Evolutionary conservation across 169 alveolate species (phyloP).

Genomic region (Eimeria necatrix): DNA sequence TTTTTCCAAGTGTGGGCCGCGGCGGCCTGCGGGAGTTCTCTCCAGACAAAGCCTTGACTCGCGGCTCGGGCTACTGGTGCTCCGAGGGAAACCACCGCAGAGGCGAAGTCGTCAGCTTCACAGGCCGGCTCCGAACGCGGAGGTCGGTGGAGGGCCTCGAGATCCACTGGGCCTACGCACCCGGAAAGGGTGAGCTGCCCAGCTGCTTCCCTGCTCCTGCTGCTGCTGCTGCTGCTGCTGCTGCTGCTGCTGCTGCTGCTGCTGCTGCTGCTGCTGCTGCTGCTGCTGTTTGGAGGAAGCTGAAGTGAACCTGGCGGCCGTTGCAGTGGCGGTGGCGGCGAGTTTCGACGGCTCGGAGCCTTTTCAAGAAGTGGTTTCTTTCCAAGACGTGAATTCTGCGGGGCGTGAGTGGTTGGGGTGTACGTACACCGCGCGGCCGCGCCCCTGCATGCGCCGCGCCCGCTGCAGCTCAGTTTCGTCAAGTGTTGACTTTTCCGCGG

Average conservation of each 20-base stretch:
- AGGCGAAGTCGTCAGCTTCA: conserved; percentile 67
- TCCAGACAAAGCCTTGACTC: conserved; percentile 67
- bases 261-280: neutral
- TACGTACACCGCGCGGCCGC: too few relatives aligned
- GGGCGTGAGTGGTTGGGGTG: conserved; percentile 46
- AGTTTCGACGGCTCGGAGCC: conserved; percentile 77
- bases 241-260: neutral
- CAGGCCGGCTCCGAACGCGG: conserved; percentile 66
- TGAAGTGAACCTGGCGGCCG: neutral
- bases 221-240: neutral
- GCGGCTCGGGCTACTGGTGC: conserved; percentile 83
- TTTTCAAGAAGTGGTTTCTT: conserved; percentile 62
- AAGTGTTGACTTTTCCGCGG: conserved; percentile 86
- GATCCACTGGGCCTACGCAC: conserved; percentile 83
- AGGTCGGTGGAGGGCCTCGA: conserved; percentile 66
- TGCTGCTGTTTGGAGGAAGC: neutral
- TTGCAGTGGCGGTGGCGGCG: conserved; percentile 60
- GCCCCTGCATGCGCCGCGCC: too few relatives aligned
- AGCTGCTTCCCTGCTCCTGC: neutral
- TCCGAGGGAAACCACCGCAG: conserved; percentile 76
- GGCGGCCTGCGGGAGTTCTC: conserved; percentile 78
- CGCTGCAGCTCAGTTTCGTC: conserved; percentile 84
- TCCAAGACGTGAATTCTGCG: conserved; percentile 67
- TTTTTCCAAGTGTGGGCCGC: conserved; percentile 70
- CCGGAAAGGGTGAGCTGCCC: conserved; percentile 77